A percentile compares a stretch with the other conserved stretches of the same genome.
These are phyloP conservation scores for Candida chilensis DNA, from an alignment of 805 yeast species.

Conservation along the genomic window DNA sequence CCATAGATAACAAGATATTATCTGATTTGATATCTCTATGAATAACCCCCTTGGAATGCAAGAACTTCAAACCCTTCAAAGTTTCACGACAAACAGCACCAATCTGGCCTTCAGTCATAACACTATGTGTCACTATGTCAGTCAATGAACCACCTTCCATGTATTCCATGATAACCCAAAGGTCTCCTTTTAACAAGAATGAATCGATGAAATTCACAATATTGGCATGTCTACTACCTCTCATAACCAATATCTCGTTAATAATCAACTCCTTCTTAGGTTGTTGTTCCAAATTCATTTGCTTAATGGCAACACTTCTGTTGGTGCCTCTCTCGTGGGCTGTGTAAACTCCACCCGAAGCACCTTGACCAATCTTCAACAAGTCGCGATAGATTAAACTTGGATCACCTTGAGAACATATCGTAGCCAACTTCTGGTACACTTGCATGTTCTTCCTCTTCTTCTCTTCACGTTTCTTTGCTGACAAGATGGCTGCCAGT, in stretches of 20 bases:
- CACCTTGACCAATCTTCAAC: slow-evolving; percentile 94
- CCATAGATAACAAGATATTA: slow-evolving; percentile 72
- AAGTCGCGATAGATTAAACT: slow-evolving; percentile 55
- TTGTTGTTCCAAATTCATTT: slow-evolving; percentile 90
- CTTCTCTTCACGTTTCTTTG: slow-evolving; percentile 72
- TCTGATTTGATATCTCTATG: slow-evolving; percentile 97
- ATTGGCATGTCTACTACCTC: slow-evolving; percentile 79
- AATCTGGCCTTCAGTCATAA: slow-evolving; percentile 89
- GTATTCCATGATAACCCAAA: slow-evolving; percentile 98
- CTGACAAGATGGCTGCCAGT: slow-evolving; percentile 47
- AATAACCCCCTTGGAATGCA: slow-evolving; percentile 87
- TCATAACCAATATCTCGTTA: slow-evolving; percentile 94
- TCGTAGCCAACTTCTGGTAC: slow-evolving; percentile 58
- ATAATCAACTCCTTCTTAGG: slow-evolving; percentile 93
- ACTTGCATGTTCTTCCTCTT: slow-evolving; percentile 65
- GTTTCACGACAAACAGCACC: slow-evolving; percentile 94
- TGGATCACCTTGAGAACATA: slow-evolving; percentile 86
- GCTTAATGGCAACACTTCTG: slow-evolving; percentile 83
- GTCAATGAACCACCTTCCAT: slow-evolving; percentile 99
- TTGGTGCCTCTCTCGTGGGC: slow-evolving; percentile 57
- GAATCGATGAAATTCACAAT: slow-evolving; percentile 93
- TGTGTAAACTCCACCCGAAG: slow-evolving; percentile 93
- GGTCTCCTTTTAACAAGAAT: slow-evolving; percentile 62
- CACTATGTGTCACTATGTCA: slow-evolving; percentile 86
- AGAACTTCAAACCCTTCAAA: slow-evolving; percentile 71